phyloP scores from a whole-genome alignment of 2,329 filamentous ascomycete genomes.

The Fusarium transvaalense region DNA sequence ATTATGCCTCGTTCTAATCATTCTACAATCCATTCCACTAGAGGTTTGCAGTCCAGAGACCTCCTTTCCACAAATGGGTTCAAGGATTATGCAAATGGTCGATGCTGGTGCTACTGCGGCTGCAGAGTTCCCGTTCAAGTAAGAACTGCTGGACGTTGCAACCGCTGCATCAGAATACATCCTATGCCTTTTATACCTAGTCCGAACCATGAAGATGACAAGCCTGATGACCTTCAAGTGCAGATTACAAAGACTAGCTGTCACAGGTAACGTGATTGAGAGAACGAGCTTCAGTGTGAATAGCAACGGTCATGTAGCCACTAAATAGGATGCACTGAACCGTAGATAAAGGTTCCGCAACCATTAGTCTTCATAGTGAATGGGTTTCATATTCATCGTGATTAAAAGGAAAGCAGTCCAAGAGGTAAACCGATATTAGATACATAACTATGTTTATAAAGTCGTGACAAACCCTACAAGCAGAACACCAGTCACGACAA shows the following conservation, averaged over 20 bases:
- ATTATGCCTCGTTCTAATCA: not conserved
- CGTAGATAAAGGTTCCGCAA: no score
- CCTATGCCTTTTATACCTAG: not conserved
- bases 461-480: no score
- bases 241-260: no score
- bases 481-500: not conserved
- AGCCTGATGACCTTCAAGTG: no score
- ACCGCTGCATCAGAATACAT: not conserved
- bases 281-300: not conserved
- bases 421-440: not conserved
- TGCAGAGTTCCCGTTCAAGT: not conserved
- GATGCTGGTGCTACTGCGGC: conserved; percentile 1
- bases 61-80: no score
- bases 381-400: accelerated
- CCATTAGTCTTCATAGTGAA: not conserved
- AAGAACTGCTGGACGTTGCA: not conserved
- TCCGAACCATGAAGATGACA: not conserved
- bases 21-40: no score
- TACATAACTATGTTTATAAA: not conserved
- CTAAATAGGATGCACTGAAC: not conserved
- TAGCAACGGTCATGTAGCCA: no score
- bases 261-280: not conserved
- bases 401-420: not conserved
- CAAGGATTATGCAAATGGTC: not conserved
- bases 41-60: accelerated